Percentiles rank a stretch among this genome's conserved stretches.
Conservation (phyloP, 768 basidiomycete species). For the Kwoniella sp. region DNA sequence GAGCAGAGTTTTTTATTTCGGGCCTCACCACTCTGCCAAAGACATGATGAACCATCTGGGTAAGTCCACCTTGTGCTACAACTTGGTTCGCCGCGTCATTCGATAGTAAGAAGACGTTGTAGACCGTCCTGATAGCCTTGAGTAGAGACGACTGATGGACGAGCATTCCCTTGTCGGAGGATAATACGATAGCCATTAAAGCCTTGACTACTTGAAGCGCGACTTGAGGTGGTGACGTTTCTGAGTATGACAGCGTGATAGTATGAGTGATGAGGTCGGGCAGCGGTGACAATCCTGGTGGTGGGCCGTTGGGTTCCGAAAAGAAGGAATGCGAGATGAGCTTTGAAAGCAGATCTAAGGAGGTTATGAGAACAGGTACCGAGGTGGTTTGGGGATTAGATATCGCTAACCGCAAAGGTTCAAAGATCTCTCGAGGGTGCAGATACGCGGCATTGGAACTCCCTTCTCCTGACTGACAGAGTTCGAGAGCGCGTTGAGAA, state of each 20-base stretch:
- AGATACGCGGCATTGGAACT: constrained; percentile 66
- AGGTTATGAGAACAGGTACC: constrained; percentile 93
- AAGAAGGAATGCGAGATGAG: constrained; percentile 98
- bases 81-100: constrained; percentile 90
- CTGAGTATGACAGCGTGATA: constrained; percentile 86
- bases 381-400: constrained; percentile 71
- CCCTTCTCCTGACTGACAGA: constrained; percentile 61
- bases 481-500: constrained; percentile 76
- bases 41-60: constrained; percentile 97
- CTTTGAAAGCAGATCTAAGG: constrained; percentile 95
- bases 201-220: constrained; percentile 97
- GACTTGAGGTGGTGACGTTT: constrained; percentile 82
- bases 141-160: constrained; percentile 95
- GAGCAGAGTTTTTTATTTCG: constrained; percentile 17
- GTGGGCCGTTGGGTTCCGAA: constrained; percentile 72
- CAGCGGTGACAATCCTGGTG: constrained; percentile 71
- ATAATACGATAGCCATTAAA: constrained; percentile 82
- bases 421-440: constrained; percentile 81
- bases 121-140: constrained; percentile 95
- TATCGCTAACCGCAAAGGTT: constrained; percentile 93
- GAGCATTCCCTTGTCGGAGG: constrained; percentile 60
- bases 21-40: constrained; percentile 66
- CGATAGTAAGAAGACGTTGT: constrained; percentile 94
- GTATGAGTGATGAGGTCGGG: constrained; percentile 94
- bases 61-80: constrained; percentile 95